These are phyloP conservation scores for Lithohypha guttulata DNA, from an alignment of 2,329 filamentous ascomycete genomes.

Conservation along the genomic window DNA sequence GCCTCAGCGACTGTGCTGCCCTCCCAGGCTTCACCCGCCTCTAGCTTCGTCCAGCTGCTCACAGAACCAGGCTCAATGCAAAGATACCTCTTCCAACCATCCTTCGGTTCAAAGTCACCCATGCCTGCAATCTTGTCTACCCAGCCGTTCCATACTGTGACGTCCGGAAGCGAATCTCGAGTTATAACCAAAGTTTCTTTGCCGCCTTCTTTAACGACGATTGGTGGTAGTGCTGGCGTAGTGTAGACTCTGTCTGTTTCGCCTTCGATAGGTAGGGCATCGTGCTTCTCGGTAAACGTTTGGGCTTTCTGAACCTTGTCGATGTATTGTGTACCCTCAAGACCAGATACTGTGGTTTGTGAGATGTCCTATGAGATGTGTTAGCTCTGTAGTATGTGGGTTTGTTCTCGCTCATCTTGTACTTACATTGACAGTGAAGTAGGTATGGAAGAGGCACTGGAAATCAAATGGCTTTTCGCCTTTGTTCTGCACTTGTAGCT, in stretches of 20 bases:
- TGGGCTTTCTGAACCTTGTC: slow-evolving; percentile 68
- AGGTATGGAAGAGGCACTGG: slow-evolving; percentile 84
- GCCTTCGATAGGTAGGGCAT: slow-evolving; percentile 56
- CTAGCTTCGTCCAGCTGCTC: slow-evolving; percentile 68
- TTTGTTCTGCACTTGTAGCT: slow-evolving; percentile 80
- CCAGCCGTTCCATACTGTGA: slow-evolving; percentile 98
- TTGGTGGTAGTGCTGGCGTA: slow-evolving; percentile 41
- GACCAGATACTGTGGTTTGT: slow-evolving; percentile 59
- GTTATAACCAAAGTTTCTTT: slow-evolving; percentile 60
- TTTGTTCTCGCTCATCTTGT: not conserved
- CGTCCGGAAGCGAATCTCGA: slow-evolving; percentile 74
- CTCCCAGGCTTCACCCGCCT: slow-evolving; percentile 63
- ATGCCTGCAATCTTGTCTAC: slow-evolving; percentile 70
- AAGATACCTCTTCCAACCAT: slow-evolving; percentile 85
- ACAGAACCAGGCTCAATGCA: slow-evolving; percentile 89
- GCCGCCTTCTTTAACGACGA: slow-evolving; percentile 53
- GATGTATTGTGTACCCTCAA: slow-evolving; percentile 63
- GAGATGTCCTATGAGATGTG: slow-evolving; percentile 58
- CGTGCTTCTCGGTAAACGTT: slow-evolving; percentile 54
- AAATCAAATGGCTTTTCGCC: slow-evolving; percentile 75
- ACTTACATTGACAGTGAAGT: slow-evolving; percentile 67
- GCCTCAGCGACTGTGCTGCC: slow-evolving; percentile 49
- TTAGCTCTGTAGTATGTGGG: slow-evolving; percentile 16
- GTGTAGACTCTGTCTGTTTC: slow-evolving; percentile 88
- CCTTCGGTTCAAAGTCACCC: slow-evolving; percentile 77